These are phyloP conservation scores for Pigoraptor vietnamica DNA, from an alignment of 78 protist species.

Conservation along the genomic window DNA sequence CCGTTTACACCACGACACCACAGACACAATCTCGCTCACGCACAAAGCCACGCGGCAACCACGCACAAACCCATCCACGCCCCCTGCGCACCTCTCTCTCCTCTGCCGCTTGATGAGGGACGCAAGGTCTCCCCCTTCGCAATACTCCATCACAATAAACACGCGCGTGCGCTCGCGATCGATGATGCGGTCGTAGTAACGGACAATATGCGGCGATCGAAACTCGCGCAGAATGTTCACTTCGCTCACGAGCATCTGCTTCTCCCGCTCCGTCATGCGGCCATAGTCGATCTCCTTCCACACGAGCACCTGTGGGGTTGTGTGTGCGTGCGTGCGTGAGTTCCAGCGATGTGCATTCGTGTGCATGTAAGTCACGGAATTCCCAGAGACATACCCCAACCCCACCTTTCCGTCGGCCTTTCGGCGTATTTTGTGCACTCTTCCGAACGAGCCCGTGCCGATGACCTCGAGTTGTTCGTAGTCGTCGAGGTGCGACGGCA, in stretches of 20 bases:
- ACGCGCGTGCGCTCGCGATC: conserved; percentile 23
- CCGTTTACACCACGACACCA: no score
- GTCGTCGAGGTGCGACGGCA: background rate
- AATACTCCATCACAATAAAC: conserved; percentile 73
- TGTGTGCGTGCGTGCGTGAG: background rate
- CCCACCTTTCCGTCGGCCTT: background rate
- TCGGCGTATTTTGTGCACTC: background rate
- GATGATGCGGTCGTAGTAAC: conserved; percentile 81
- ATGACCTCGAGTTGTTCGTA: background rate
- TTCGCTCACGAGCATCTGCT: conserved; percentile 74
- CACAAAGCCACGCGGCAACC: background rate
- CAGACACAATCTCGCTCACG: no score
- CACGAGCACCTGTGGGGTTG: conserved; percentile 44
- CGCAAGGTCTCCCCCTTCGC: conserved; percentile 89
- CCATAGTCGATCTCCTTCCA: conserved; percentile 82
- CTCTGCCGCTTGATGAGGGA: conserved; percentile 42
- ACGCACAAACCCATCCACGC: background rate
- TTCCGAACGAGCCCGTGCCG: background rate
- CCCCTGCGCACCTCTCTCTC: conserved; percentile 26
- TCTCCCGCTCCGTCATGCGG: conserved; percentile 78
- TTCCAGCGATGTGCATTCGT: background rate
- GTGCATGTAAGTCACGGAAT: no score
- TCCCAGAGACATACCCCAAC: no score
- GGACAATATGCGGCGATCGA: conserved; percentile 80
- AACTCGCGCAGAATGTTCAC: conserved; percentile 77